Percentiles rank a stretch among this genome's conserved stretches.
phyloP scores from a whole-genome alignment of 306 rosid species.

The Prunus mira region DNA sequence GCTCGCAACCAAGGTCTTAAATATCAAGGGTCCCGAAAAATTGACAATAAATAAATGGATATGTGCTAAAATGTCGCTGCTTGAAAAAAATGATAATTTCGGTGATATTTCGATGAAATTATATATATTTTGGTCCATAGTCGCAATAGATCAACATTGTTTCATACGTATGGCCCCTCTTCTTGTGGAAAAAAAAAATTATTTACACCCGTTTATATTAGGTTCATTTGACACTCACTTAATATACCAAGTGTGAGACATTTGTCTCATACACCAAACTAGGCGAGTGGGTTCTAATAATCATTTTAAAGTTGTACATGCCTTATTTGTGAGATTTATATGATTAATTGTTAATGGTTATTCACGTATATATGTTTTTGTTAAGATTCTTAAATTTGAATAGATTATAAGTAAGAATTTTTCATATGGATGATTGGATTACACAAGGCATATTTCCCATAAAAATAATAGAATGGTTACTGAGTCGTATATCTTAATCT shows the following conservation, averaged over 20 bases:
- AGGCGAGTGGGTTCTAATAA: background rate
- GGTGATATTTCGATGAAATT: too few species aligned
- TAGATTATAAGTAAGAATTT: background rate
- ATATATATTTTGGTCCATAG: too few species aligned
- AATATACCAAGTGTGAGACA: too few species aligned
- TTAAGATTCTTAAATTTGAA: background rate
- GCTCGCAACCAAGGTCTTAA: background rate
- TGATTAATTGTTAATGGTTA: background rate
- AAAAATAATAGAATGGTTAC: background rate
- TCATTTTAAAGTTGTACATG: background rate
- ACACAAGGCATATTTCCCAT: background rate
- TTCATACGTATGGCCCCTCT: too few species aligned
- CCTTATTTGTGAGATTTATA: background rate
- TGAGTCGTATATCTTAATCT: background rate
- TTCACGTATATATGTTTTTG: background rate
- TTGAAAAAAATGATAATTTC: too few species aligned
- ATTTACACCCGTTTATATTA: too few species aligned
- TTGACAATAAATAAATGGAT: too few species aligned
- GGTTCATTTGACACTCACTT: too few species aligned
- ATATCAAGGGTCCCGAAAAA: too few species aligned
- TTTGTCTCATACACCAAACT: background rate
- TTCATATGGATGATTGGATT: background rate
- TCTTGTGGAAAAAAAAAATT: too few species aligned
- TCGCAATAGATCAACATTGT: too few species aligned
- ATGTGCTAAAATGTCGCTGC: too few species aligned